Evolutionary conservation across 768 basidiomycete genomes (phyloP), one percentile per base, ranked within the genome.

Genomic region (Amanita jacksonii): DNA sequence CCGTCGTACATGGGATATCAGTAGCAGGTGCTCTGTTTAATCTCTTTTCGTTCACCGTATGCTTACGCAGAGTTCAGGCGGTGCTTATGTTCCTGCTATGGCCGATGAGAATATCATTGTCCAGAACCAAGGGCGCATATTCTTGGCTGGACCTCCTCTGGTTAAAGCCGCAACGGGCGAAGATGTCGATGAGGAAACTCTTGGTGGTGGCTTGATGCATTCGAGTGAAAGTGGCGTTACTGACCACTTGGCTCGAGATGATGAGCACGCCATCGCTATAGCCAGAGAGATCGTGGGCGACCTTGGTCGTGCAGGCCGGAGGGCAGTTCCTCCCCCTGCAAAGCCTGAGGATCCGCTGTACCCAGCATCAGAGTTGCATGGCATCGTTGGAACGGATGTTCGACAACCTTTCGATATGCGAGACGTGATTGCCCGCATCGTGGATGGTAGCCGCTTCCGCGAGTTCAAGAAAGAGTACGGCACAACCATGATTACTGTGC

Each of bases 381-480:
- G 88, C 22, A 89, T 96, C 49, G 89, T 94, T 22, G 90, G 90
- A 5, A 85, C 88, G 3, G 92, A 96, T 55, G 73, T 84, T 16
- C 77, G 85, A 19, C 89, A 93, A 61, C 64, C 82, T 0, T 94
- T 93, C 57, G 91, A 96, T 59, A 91, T 94, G 84, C 74, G 89
- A 28, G 92, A 96, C 57, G 81, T 97, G 9, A 90, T 97, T 52
- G 82, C 91, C 20, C 80, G 92, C 20, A 67, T 93, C 31, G 90
- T 92, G 7, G 92, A 97, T 51, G 90, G 92, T 2, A 91, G 87
- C 55, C 75, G 77, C 35, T 93, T 97, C 57, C 73, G 89, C 48
- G 92, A 97, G 60, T 97, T 94, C 70, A 97, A 97, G 73, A 85
- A 84, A 57, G 93, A 94, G 57, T 97, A 93, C 55, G 92, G 91